Base-by-base conservation (phyloP, 208 protist species). In the Endotrypanum monterogeii region DNA sequence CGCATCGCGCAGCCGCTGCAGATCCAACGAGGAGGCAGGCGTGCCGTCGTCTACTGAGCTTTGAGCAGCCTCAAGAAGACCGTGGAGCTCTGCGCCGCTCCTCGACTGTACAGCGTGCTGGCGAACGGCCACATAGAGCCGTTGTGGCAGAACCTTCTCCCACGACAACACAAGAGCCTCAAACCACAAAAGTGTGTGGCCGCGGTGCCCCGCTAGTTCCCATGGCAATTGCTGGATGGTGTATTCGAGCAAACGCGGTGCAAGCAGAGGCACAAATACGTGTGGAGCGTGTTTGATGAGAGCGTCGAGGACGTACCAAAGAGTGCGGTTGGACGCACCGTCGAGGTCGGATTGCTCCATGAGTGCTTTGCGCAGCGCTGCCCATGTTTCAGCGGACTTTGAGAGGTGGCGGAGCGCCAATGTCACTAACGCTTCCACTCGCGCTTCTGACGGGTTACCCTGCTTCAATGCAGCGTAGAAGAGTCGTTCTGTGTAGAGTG, bases 221-320 rank as follows among this genome's bases (percentile, higher is more conserved):
- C 85, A 92, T 28, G 91, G 89, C 69, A 93, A 74, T 61, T 93
- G 87, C 67, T 96, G 88, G 41, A 88, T 74, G 28, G 90, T 85
- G 71, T 89, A 89, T 70, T 94, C 91, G n/a, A 83, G 72, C 58
- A 96, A 63, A 3, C 89, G 83, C 32, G 91, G 88, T 1, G 80
- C 69, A 25, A 92, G 68, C 41, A 96, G 82, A 32, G 91, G 91
- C 18, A 90, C 77, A 76, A 89, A 96, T 32, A 96, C 81, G 71
- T 89, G 84, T 67, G 91, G 84, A 25, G 89, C 89, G 65, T 87
- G 79, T 67, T 94, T 94, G 68, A 96, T 76, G 30, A 96, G 79
- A 2, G 85, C 78, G 71, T 96, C 91, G 18, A 91, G 68, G 20
- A 96, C 67, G 76, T 87, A 92, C 89, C 91, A 96, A 54, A 96